Conservation (phyloP, 2,329 filamentous ascomycete genomes). For the Pseudocercospora musae region DNA sequence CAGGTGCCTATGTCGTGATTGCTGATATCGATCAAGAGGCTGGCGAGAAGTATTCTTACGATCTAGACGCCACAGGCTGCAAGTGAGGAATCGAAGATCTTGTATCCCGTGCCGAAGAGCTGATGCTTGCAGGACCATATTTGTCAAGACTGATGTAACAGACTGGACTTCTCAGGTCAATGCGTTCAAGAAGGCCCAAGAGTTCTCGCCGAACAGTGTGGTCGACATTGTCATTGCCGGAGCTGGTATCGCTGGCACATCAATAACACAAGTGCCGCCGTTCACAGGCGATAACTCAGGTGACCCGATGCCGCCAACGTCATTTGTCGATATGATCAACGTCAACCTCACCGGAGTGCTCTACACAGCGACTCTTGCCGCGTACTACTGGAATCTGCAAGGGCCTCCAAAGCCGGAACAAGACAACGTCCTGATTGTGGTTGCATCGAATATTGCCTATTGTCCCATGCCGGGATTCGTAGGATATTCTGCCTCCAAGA, state of each 20-base stretch:
- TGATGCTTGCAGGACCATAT: constrained; percentile 19
- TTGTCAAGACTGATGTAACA: constrained; percentile 30
- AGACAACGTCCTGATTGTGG: constrained; percentile 9
- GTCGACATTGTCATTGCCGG: constrained; percentile 34
- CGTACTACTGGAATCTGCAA: constrained; percentile 8
- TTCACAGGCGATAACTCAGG: background rate
- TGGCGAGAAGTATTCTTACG: background rate
- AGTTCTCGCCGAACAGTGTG: constrained; percentile 20
- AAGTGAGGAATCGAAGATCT: background rate
- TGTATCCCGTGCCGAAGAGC: background rate
- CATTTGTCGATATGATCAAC: constrained; percentile 7
- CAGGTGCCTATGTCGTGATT: constrained; percentile 1
- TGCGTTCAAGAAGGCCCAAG: constrained; percentile 33
- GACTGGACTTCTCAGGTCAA: constrained; percentile 29
- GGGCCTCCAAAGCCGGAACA: too few species aligned
- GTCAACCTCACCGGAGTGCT: constrained; percentile 11
- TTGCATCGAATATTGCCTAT: constrained; percentile 11
- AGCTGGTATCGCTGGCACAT: constrained; percentile 24
- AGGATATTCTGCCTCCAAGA: constrained; percentile 11
- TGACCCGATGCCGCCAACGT: constrained; percentile 2
- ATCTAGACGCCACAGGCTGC: background rate
- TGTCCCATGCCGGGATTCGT: constrained; percentile 3
- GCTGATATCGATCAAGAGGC: constrained; percentile 5
- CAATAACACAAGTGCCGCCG: constrained; percentile 7
- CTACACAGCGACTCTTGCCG: constrained; percentile 13